Evolutionary conservation across 1,284 basidiomycete genomes (phyloP), one percentile per base, ranked within the genome.

Genomic region (Phellinidium pouzarii): DNA sequence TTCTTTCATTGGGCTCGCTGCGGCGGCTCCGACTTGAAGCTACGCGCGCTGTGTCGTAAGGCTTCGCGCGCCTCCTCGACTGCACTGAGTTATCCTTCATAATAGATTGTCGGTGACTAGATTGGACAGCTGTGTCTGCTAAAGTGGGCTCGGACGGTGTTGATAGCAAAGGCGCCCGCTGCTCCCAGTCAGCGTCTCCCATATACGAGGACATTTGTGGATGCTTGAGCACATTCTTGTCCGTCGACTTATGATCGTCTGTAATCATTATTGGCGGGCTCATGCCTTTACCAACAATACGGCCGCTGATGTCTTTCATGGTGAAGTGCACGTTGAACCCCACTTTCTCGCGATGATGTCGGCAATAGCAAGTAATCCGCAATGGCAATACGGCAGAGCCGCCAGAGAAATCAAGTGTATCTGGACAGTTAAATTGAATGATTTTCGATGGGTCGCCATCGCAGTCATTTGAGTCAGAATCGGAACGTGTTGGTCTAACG

Each of bases 261-360:
- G 95, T 99, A 62, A 99, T 99, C 86, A 99, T 95, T 64, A 99
- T 95, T 2, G 95, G 93, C 26, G 86, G 84, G 2, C 92, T 93
- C 44, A 78, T 80, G 2, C 92, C 91, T 8, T 80, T 80, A 8
- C 92, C 95, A 50, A 99, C 80, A 46, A 94, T 69, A 23, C 87
- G 80, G 6, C 93, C 94, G 34, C 73, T 76, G 61, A 84, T 75
- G 59, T 97, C 91, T 61, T 86, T 80, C 74, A 99, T 80, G 17
- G 85, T 86, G 67, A 99, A 91, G 62, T 91, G 87, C 59, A 99
- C 85, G 65, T 88, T 85, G 71, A 99, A 99, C 1, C 96, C 96
- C 44, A 89, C 76, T 72, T 97, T 98, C 71, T 99, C 96, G 57
- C 92, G 86, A 70, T 99, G 96, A 73, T 99, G 96, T 48, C 96